Evolutionary conservation across 768 basidiomycete genomes (phyloP), one percentile per base, ranked within the genome.

Genomic region (Podaxis sp.): DNA sequence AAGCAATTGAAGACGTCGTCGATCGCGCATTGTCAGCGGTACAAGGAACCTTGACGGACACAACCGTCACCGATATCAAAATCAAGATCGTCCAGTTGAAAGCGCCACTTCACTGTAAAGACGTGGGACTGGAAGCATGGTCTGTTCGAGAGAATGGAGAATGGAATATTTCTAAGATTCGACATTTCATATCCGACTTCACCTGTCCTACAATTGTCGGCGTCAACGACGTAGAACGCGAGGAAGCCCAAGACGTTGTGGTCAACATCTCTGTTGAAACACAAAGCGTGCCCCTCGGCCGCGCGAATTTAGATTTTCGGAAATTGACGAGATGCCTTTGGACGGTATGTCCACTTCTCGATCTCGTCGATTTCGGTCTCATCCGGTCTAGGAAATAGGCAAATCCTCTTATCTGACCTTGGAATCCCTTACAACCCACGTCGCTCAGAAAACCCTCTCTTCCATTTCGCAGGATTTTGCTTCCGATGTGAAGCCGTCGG

Each of bases 401-500:
- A 62, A 46, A 41, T 53, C 15, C 20, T 54, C 48, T 0, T 90
- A 80, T 69, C 73, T 83, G 24, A 93, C 91, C 0, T 74, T 93
- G 46, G 91, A 94, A 70, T 84, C 89, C 1, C 75, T 93, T n/a
- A 80, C 83, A 3, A 84, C 88, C 5, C 75, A 75, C 17, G 77
- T 87, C 20, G 84, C 89, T 0, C 70, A 75, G 11, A 75, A 79
- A 44, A 74, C 82, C 1, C 77, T 91, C 22, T 64, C 71, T 13
- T 52, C 71, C 3, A 64, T 62, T 11, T 68, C 60, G 11, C 58
- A 63, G 55, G 58, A 46, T 56, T 64, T 58, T 13, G 57, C 65
- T 30, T 74, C 73, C 4, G 68, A 68, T 7, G 67, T 68, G 4
- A 49, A 40, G 24, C 61, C 61, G 28, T 50, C 33, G 10, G 78